Base-by-base conservation (phyloP, 805 yeast genomes). In the Schwanniomyces occidentalis region DNA sequence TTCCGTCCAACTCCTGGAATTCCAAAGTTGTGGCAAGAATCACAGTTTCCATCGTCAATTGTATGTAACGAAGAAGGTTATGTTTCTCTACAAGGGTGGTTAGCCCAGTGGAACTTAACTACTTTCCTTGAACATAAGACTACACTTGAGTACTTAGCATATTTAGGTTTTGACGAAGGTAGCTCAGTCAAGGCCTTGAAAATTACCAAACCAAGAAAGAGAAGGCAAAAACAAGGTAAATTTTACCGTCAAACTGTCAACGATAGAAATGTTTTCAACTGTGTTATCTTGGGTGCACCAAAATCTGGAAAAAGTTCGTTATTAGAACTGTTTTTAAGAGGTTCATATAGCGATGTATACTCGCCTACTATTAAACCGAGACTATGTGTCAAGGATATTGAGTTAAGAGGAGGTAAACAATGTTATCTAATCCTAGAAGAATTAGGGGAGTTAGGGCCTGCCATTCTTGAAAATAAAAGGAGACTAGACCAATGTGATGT, bases 41-140 rank as follows among this genome's bases (percentile, higher is more conserved):
- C 86, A 0, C 81, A 81, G 45, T 93, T 93, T 52, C 99, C 99
- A 0, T 68, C 74, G 16, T 78, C 95, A 1, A 86, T 95, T 8
- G 96, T 91, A 2, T 77, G 95, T 34, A 90, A 89, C 54, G 96
- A 89, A 45, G 82, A 80, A 43, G 97, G 96, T 0, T 76, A 80
- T 54, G 89, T 93, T 4, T 88, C 98, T 0, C 61, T 93, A 17
- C 99, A 95, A 63, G 99, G 99, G 3, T 93, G 99, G 99, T 63
- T 93, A 24, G 99, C 99, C 0, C 98, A 91, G 52, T 93, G 99
- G 99, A 83, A 91, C 48, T 85, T 93, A 85, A 88, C 96, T 0
- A 91, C 98, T 0, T 89, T 79, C 46, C 64, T 93, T 19, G 95
- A 90, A 49, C 79, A 85, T 53, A 79, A 75, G 47, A 82, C 88